Evolutionary conservation across 2,329 filamentous ascomycete genomes (phyloP), one percentile per base, ranked within the genome.

Genomic region (Colletotrichum higginsianum): DNA sequence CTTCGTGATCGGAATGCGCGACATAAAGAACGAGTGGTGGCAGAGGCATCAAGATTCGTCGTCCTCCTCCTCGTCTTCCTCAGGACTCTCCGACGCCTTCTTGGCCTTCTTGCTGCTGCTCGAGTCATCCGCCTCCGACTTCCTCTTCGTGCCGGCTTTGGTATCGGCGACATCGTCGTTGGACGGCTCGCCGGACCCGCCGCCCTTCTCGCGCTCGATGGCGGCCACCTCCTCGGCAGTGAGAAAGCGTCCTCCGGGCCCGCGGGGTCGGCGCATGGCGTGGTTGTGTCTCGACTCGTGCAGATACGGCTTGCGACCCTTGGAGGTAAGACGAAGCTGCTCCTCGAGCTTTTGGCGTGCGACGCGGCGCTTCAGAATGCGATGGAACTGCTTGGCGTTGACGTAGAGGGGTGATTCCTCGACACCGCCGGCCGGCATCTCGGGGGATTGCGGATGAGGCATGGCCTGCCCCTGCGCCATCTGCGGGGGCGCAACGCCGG

Each of bases 211-310:
- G 76, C 90, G 90, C 79, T 98, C 95, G 86, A 98, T 95, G 61
- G 93, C 92, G 7, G 95, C 94, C 4, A 98, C 95, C 81, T 99
- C 96, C 68, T 98, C 96, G 1, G 96, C 96, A 0, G 96, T 99
- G 81, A 99, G 85, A 87, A 99, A 99, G 30, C 96, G 92, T 26
- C 96, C 96, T 64, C 96, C 96, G 0, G 96, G 96, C 18, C 96
- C 96, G 80, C 96, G 91, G 38, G 96, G 96, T 77, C 96, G 88
- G 69, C 96, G 91, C 96, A 99, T 99, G 12, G 96, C 96, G 82
- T 99, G 96, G 79, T 98, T 98, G 82, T 99, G 96, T 78, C 96
- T 90, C 35, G 96, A 98, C 80, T 99, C 96, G 83, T 99, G 96
- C 42, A 99, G 88, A 78, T 99, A 99, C 4, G 96, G 96, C 84